Evolutionary conservation across 148 eudicot species (phyloP), one percentile per base, ranked within the genome.

Genomic region (Persicaria tinctoria): DNA sequence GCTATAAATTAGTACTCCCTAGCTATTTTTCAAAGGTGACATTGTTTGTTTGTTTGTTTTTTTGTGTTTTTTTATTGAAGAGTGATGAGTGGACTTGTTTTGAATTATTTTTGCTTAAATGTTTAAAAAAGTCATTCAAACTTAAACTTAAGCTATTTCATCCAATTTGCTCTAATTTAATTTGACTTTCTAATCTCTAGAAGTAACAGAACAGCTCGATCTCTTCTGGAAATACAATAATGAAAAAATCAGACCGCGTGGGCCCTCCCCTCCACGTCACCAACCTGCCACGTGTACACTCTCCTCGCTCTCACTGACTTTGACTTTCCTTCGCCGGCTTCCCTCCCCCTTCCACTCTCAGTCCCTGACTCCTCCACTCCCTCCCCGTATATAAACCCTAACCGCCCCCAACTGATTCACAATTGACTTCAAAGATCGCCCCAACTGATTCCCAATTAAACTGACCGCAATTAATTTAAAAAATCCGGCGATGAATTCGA

Each of bases 261-360:
- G 20, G 63, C 27, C 63, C 13, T 5, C 56, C 14, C n/a, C 56
- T 4, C 63, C 47, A 45, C 71, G 17, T 68, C 70, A 45, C 47
- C 41, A 32, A 32, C 41, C 45, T 2, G 44, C 71, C 44, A 68
- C 71, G 71, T 68, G 71, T 68, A 68, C 71, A 68, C 18, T 57
- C 44, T 68, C n/a, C 71, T 64, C 70, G 44, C 46, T 54, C 70
- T 68, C 71, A 12, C 47, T 68, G 63, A 57, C 63, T 57, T 32
- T 17, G 10, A 18, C 63, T 18, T 17, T 17, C 8, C 16, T 32
- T 2, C 41, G 41, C 41, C 2, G 41, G 41, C 41, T 32, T 32
- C 41, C 41, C 41, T 32, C 41, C 41, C 41, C 41, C 41, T 32
- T 32, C 41, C 41, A 32, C 41, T 32, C 3, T 53, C n/a, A 10